phyloP scores from a whole-genome alignment of 768 basidiomycete genomes.

The Russula ochroleuca region DNA sequence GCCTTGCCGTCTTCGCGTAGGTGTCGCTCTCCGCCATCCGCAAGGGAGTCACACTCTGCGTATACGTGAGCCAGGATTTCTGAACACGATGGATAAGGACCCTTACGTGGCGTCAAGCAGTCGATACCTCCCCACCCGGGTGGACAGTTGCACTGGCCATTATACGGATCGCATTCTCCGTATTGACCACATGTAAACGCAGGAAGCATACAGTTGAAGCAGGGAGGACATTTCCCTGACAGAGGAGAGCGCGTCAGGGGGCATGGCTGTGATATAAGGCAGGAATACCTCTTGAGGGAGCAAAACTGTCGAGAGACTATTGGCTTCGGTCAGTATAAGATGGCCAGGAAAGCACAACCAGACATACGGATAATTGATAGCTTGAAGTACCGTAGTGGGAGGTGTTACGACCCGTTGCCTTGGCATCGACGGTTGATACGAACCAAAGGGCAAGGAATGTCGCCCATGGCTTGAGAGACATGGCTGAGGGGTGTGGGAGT shows the following conservation, averaged over 20 bases:
- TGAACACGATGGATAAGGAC: background rate
- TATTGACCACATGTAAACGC: constrained; percentile 91
- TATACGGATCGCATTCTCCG: constrained; percentile 83
- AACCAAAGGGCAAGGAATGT: constrained; percentile 8
- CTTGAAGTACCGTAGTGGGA: constrained; percentile 6
- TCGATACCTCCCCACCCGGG: constrained; percentile 98
- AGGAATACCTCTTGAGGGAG: constrained; percentile 17
- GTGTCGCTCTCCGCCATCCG: constrained; percentile 81
- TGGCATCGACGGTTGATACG: constrained; percentile 4
- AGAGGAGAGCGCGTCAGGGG: background rate
- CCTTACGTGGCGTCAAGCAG: constrained; percentile 86
- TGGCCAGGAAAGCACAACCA: background rate
- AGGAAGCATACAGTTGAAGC: constrained; percentile 95
- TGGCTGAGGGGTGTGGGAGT: background rate
- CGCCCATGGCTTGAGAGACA: constrained; percentile 10
- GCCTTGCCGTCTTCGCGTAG: constrained; percentile 69
- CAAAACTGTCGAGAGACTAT: constrained; percentile 13
- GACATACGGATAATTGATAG: constrained; percentile 12
- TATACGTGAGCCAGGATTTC: background rate
- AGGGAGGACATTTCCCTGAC: constrained; percentile 62
- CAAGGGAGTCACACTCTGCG: constrained; percentile 88
- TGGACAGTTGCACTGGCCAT: constrained; percentile 96
- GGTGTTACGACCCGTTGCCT: constrained; percentile 7
- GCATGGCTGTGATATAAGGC: background rate
- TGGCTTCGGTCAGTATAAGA: background rate